Evolutionary conservation across 2,329 filamentous ascomycete species (phyloP), one percentile per base, ranked within the genome.

Genomic region (Sporothrix dimorphospora): DNA sequence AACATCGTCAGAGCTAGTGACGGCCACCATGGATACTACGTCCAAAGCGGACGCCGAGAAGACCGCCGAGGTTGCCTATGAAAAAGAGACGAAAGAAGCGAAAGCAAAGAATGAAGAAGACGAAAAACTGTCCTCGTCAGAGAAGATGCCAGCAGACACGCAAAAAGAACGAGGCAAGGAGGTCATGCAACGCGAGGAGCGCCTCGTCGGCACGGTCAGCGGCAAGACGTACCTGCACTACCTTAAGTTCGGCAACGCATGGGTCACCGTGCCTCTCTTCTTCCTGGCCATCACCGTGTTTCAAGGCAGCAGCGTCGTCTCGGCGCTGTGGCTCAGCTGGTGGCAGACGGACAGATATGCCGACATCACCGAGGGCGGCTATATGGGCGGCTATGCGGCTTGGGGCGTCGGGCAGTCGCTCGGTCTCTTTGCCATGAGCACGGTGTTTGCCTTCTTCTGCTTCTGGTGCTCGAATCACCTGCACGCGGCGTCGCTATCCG

Each of bases 261-360:
- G 85, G 75, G 82, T 88, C 59, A 88, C 86, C 6, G 83, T 90
- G 0, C 76, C 87, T 12, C 81, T 90, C 4, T 76, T 91, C 4
- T 70, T 86, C 55, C 78, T 89, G 1, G 68, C 76, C 70, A 83
- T 91, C 16, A 78, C 86, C 40, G 76, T 89, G 47, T 86, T 86
- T 1, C 89, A 91, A 77, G 87, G 87, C 21, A 84, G 87, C 63
- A 91, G 89, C 74, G 89, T 92, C 68, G 83, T 86, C 74, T 91
- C 89, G 12, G 89, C 87, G 72, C 79, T 92, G 73, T 92, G 90
- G 90, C 83, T 92, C 4, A 89, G 89, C 3, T 92, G 87, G 82
- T 92, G 90, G 90, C 90, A 88, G 4, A 88, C 86, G 12, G 79
- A 81, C 89, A 90, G 75, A 81, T 85, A 77, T 79, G 80, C 78